Evolutionary conservation across 176 grass and related monocot species (phyloP).

Genomic region (Carex parvula): DNA sequence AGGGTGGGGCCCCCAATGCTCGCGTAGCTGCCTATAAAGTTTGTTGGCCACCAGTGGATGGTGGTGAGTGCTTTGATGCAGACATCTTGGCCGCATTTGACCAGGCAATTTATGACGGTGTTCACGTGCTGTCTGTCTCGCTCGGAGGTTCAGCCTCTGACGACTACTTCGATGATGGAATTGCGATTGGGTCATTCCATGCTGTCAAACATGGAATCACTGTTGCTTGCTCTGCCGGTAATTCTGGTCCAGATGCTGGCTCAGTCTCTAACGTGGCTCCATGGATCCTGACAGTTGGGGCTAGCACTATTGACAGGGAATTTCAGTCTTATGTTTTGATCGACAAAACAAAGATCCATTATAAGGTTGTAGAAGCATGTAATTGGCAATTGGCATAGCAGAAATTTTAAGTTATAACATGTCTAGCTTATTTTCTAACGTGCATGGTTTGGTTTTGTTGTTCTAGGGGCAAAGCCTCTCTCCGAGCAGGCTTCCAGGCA

Average conservation of each 20-base stretch:
- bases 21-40: conserved; percentile 82
- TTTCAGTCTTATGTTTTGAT: conserved; percentile 55
- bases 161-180: conserved; percentile 62
- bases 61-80: conserved; percentile 85
- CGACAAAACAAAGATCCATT: conserved; percentile 38
- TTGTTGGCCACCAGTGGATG: conserved; percentile 82
- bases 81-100: conserved; percentile 89
- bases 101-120: conserved; percentile 69
- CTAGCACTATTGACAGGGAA: conserved; percentile 81
- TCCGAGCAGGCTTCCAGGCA: conserved; percentile 29
- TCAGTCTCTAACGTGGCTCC: conserved; percentile 82
- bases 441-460: neutral
- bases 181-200: conserved; percentile 87
- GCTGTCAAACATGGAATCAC: conserved; percentile 60
- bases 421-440: neutral
- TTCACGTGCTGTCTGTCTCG: conserved; percentile 79
- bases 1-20: conserved; percentile 59
- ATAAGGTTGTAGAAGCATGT: conserved; percentile 39
- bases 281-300: conserved; percentile 78
- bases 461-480: conserved; percentile 80
- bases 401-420: neutral
- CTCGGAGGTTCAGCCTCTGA: conserved; percentile 50
- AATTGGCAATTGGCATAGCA: neutral
- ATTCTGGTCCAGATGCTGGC: conserved; percentile 48
- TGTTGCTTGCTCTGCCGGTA: conserved; percentile 67